These are phyloP conservation scores for Penicillium goetzii DNA, from an alignment of 495 filamentous ascomycete genomes.

Conservation along the genomic window DNA sequence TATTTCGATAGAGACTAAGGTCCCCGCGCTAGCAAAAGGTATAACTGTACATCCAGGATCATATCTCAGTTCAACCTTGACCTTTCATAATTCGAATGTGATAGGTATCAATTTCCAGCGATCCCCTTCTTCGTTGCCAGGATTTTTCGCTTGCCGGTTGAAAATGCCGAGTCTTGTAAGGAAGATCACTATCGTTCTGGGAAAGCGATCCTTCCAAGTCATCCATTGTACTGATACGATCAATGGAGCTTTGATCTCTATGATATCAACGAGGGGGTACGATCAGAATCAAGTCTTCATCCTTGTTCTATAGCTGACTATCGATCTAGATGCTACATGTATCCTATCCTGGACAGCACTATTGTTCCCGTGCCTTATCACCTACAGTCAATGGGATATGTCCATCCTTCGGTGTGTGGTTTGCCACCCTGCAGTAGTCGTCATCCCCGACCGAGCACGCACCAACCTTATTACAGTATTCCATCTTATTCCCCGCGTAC, in stretches of 20 bases:
- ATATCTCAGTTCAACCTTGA: neutral
- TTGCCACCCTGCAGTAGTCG: slow-evolving; percentile 4
- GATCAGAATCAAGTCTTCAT: neutral
- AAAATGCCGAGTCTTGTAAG: neutral
- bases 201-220: neutral
- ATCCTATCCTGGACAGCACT: neutral
- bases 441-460: neutral
- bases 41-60: neutral
- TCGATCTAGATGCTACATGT: neutral
- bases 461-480: no score
- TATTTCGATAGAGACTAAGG: neutral
- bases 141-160: neutral
- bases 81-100: neutral
- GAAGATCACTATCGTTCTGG: neutral
- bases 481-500: neutral
- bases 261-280: neutral
- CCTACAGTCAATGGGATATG: neutral
- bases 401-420: neutral
- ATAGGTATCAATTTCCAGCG: neutral
- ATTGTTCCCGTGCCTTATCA: neutral
- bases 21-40: neutral
- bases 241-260: slow-evolving; percentile 1
- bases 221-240: neutral
- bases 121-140: neutral
- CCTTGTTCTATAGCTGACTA: neutral